Conservation (phyloP, 2,329 filamentous ascomycete genomes). For the Fusarium transvaalense region DNA sequence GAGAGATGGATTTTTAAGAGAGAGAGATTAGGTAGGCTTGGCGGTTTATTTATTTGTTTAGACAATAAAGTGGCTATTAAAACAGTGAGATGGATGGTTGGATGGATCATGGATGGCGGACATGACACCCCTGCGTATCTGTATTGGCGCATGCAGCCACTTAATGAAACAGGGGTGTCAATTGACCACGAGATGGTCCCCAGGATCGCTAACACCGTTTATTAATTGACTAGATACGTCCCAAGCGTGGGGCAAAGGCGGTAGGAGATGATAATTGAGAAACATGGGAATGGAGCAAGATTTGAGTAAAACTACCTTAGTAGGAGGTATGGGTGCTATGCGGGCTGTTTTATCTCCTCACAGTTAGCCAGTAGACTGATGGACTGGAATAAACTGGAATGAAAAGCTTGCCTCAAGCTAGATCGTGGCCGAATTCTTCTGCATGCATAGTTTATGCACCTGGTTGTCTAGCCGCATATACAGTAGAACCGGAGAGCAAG, state of each 20-base stretch:
- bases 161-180: slow-evolving; percentile 49
- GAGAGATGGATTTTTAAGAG: slow-evolving; percentile 34
- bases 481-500: slow-evolving; percentile 3
- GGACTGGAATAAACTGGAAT: slow-evolving; percentile 5
- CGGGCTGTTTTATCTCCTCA: neutral
- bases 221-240: slow-evolving; percentile 36
- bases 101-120: slow-evolving; percentile 44
- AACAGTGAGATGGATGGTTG: slow-evolving; percentile 45
- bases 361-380: neutral
- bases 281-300: slow-evolving; percentile 32
- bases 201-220: slow-evolving; percentile 45
- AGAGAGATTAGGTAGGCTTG: slow-evolving; percentile 43
- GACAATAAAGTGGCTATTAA: slow-evolving; percentile 14
- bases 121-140: slow-evolving; percentile 48
- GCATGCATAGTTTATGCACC: slow-evolving; percentile 30
- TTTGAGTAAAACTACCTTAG: slow-evolving; percentile 9
- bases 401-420: slow-evolving; percentile 12
- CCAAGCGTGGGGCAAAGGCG: slow-evolving; percentile 30
- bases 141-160: slow-evolving; percentile 49
- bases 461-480: slow-evolving; percentile 32
- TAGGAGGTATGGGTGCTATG: neutral
- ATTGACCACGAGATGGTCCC: slow-evolving; percentile 43
- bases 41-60: slow-evolving; percentile 40
- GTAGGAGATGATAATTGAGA: slow-evolving; percentile 8
- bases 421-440: slow-evolving; percentile 19